These are phyloP conservation scores for Arthrobotrys sinensis DNA, from an alignment of 2,329 filamentous ascomycete species.

Conservation along the genomic window DNA sequence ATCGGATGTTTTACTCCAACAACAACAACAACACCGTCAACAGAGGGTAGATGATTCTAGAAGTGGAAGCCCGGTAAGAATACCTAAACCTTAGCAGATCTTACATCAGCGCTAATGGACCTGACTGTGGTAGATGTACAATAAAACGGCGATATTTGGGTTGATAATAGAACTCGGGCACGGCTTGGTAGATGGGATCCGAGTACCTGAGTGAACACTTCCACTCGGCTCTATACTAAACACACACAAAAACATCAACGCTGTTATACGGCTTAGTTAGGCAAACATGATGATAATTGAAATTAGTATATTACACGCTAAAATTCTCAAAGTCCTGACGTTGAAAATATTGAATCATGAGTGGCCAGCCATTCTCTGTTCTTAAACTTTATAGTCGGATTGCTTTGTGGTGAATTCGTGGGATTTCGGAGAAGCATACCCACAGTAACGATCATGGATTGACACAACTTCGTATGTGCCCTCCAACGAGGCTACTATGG, in stretches of 20 bases:
- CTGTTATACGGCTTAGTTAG: neutral
- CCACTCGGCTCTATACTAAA: neutral
- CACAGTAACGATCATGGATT: constrained; percentile 93
- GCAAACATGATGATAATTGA: neutral
- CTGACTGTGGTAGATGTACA: neutral
- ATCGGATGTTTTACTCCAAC: neutral
- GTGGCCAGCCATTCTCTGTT: neutral
- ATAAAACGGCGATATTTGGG: constrained; percentile 2
- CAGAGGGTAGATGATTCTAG: neutral
- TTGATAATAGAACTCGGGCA: constrained; percentile 18
- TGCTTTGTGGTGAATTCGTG: constrained; percentile 44
- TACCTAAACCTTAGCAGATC: neutral
- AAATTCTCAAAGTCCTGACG: neutral
- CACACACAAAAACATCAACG: too few species aligned
- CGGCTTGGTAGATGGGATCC: constrained; percentile 1
- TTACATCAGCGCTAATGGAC: neutral
- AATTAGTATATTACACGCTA: constrained; percentile 11
- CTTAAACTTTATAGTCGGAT: constrained; percentile 32
- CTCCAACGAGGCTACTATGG: constrained; percentile 88
- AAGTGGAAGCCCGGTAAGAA: constrained; percentile 2
- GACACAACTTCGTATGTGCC: constrained; percentile 97
- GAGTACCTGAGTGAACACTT: neutral
- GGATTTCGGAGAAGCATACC: constrained; percentile 69
- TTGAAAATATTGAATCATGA: neutral
- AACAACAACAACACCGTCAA: neutral